Base-by-base conservation (phyloP, 768 basidiomycete species). In the Boletus rubescentipes region DNA sequence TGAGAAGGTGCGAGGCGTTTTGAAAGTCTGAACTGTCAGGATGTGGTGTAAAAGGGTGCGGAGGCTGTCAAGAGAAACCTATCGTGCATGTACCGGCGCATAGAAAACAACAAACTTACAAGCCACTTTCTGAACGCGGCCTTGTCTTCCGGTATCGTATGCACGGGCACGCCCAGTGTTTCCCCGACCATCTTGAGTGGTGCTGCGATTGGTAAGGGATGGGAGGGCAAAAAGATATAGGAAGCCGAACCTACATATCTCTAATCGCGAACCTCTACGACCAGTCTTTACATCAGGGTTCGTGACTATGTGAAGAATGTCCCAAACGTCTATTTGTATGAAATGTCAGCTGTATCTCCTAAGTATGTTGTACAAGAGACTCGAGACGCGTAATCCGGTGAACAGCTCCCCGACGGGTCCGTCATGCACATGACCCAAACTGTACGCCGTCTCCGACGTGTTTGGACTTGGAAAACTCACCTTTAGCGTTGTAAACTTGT, bases 321-420 rank as follows among this genome's bases (percentile, higher is more conserved):
- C 67, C 92, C 92, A 96, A 3, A 94, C 76, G 69, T 94, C 93
- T 95, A 61, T 41, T 54, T 34, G n/a, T 51, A 40, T 8, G 21
- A 30, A 45, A 34, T 40, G 57, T 66, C 57, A 60, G 54, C 37
- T 37, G 54, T 4, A 18, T 42, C 49, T 8, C 9, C 12, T 10
- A 9, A 6, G 16, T 6, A 5, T 16, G 16, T n/a, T 36, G 31
- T 37, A 40, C 14, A 8, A 23, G 18, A 42, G 34, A 32, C 43
- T 15, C n/a, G 21, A 37, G 23, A 2, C 16, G 30, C 45, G 6
- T n/a, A 10, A 35, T 31, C 36, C 18, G 34, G 32, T 26, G 21
- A 38, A n/a, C 16, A n/a, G 26, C 6, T n/a, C 21, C 53, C 52
- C 34, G 36, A 31, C 21, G 20, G 15, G n/a, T n/a, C 29, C 7